Evolutionary conservation across 805 yeast genomes (phyloP).

Genomic region (Starmerella stellata): DNA sequence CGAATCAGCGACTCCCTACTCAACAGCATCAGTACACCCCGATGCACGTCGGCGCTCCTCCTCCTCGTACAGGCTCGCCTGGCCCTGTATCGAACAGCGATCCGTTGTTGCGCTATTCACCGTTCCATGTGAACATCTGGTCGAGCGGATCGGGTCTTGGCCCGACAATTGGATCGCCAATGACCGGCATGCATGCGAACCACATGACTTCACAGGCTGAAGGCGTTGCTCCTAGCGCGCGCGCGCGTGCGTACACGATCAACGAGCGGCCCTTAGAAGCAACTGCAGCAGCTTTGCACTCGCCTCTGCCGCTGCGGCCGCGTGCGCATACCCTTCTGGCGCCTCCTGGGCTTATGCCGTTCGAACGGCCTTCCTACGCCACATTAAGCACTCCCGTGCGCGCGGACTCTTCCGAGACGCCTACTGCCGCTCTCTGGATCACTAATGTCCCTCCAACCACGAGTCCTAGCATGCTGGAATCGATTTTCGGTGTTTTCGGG

Average conservation of each 20-base stretch:
- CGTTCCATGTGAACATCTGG: background rate
- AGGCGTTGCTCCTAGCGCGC: too few relatives aligned
- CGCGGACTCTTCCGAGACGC: slow-evolving; percentile 15
- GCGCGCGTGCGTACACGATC: background rate
- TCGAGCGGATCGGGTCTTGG: background rate
- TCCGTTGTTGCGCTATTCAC: background rate
- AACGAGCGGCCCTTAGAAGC: background rate
- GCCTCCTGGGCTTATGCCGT: background rate
- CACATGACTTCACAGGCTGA: background rate
- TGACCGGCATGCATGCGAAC: background rate
- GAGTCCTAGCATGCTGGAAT: slow-evolving; percentile 38
- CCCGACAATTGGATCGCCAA: background rate
- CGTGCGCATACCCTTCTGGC: slow-evolving; percentile 15
- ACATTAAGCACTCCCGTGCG: too few relatives aligned
- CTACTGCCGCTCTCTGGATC: slow-evolving; percentile 44
- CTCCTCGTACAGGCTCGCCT: too few relatives aligned
- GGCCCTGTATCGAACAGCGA: too few relatives aligned
- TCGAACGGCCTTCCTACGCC: background rate
- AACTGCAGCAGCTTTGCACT: background rate
- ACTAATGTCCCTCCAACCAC: slow-evolving; percentile 56
- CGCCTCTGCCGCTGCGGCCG: slow-evolving; percentile 11
- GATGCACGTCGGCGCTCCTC: too few relatives aligned
- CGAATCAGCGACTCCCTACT: too few relatives aligned
- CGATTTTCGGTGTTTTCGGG: slow-evolving; percentile 48
- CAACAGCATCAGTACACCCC: too few relatives aligned